phyloP scores from a whole-genome alignment of 2,329 filamentous ascomycete species.

The Claviceps arundinis region DNA sequence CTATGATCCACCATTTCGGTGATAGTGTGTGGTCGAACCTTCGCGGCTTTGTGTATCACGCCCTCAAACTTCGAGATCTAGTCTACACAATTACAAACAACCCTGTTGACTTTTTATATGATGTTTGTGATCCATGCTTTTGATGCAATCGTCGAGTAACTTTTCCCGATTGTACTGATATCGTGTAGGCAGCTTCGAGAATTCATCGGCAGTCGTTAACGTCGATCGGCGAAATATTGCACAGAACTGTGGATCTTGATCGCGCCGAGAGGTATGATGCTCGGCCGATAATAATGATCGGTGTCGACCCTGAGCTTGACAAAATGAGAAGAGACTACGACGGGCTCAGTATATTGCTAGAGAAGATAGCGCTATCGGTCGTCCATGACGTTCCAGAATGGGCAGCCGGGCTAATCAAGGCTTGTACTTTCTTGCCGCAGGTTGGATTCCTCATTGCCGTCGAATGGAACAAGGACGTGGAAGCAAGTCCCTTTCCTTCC shows the following conservation, averaged over 20 bases:
- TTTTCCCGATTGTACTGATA: neutral
- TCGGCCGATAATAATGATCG: constrained; percentile 58
- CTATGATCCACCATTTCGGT: constrained; percentile 37
- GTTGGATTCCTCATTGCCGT: constrained; percentile 80
- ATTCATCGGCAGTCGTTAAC: constrained; percentile 48
- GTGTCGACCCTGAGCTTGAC: constrained; percentile 65
- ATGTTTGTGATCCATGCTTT: neutral
- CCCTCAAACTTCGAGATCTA: constrained; percentile 54
- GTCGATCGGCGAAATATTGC: constrained; percentile 56
- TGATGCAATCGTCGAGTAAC: neutral
- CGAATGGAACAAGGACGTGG: constrained; percentile 35
- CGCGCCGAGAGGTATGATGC: constrained; percentile 57
- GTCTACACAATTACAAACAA: constrained; percentile 21
- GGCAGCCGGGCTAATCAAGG: constrained; percentile 40
- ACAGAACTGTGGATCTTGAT: constrained; percentile 67
- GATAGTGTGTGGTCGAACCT: constrained; percentile 64
- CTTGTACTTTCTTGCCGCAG: constrained; percentile 84
- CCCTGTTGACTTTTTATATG: neutral
- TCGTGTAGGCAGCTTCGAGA: constrained; percentile 25
- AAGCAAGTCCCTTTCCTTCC: constrained; percentile 50
- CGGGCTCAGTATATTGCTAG: constrained; percentile 62
- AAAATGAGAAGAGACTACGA: constrained; percentile 64
- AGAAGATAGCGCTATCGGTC: constrained; percentile 51
- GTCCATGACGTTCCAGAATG: constrained; percentile 47
- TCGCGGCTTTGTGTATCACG: constrained; percentile 54